These are phyloP conservation scores for Aspergillus heteromorphus DNA, from an alignment of 495 filamentous ascomycete genomes.

Conservation along the genomic window DNA sequence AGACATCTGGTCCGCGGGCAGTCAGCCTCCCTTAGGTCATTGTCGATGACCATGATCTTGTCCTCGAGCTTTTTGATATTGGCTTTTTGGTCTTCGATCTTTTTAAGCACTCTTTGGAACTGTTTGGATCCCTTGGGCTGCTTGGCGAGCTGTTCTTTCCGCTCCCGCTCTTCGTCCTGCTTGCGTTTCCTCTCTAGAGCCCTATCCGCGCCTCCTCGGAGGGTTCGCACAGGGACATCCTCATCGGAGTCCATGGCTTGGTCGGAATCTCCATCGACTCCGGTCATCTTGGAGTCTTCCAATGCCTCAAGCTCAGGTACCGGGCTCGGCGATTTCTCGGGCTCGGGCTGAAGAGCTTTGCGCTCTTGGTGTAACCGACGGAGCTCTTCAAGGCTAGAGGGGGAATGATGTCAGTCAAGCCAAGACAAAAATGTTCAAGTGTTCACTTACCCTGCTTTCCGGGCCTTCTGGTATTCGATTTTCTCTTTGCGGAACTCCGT, in stretches of 20 bases:
- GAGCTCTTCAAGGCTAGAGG: constrained; percentile 72
- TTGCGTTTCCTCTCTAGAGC: constrained; percentile 77
- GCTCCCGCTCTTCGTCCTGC: constrained; percentile 74
- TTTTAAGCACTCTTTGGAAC: constrained; percentile 78
- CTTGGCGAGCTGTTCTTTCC: constrained; percentile 72
- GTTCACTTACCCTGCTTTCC: constrained; percentile 72
- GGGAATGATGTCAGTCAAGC: constrained; percentile 19
- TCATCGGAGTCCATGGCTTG: constrained; percentile 55
- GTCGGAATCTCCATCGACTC: constrained; percentile 54
- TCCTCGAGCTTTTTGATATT: constrained; percentile 74
- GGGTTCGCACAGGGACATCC: constrained; percentile 59
- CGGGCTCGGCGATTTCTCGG: constrained; percentile 55
- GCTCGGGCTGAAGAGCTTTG: constrained; percentile 74
- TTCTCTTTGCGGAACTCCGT: constrained; percentile 90
- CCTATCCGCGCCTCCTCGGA: constrained; percentile 73
- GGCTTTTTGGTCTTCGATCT: constrained; percentile 79
- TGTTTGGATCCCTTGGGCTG: constrained; percentile 83
- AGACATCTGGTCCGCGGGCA: constrained; percentile 84
- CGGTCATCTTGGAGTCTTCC: constrained; percentile 61
- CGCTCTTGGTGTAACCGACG: constrained; percentile 78
- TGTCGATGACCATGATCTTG: constrained; percentile 76
- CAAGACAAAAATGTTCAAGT: constrained; percentile 5
- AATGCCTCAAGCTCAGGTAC: constrained; percentile 52
- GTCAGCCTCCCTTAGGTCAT: constrained; percentile 88
- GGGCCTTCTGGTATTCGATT: constrained; percentile 80